These are phyloP conservation scores for Malassezia yamatoensis DNA, from an alignment of 1,284 basidiomycete genomes.

Conservation along the genomic window DNA sequence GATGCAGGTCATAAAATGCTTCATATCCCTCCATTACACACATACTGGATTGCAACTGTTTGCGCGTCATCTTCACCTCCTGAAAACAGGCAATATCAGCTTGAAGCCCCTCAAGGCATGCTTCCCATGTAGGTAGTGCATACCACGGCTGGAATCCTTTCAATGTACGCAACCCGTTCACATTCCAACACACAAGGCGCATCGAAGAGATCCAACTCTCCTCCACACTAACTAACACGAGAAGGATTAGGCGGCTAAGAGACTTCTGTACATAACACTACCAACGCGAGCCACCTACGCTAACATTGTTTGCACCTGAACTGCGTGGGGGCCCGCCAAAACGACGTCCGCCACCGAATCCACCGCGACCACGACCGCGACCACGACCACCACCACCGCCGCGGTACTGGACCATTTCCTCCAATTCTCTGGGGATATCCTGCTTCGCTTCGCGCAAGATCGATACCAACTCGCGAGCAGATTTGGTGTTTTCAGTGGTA, in stretches of 20 bases:
- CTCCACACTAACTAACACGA: not conserved
- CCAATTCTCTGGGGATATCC: constrained; percentile 71
- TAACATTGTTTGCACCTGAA: constrained; percentile 37
- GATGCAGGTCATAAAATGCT: constrained; percentile 42
- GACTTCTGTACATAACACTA: constrained; percentile 13
- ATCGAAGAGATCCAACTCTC: not conserved
- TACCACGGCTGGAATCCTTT: constrained; percentile 43
- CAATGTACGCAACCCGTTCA: constrained; percentile 44
- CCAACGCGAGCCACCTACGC: constrained; percentile 28
- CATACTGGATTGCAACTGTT: constrained; percentile 36
- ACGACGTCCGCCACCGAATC: constrained; percentile 29
- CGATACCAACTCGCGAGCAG: constrained; percentile 75
- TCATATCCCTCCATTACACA: constrained; percentile 36
- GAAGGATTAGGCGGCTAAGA: not conserved
- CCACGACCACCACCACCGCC: constrained; percentile 38
- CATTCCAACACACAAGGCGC: constrained; percentile 34
- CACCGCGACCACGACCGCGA: constrained; percentile 28
- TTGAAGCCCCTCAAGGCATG: constrained; percentile 33
- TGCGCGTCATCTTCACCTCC: constrained; percentile 44
- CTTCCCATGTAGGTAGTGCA: constrained; percentile 33
- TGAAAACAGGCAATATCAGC: constrained; percentile 46
- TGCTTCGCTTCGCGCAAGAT: constrained; percentile 87
- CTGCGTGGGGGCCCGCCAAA: constrained; percentile 25
- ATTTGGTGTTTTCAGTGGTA: constrained; percentile 71
- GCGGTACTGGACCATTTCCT: constrained; percentile 82